Base-by-base conservation (phyloP, 495 filamentous ascomycete species). In the Xylaria curta region DNA sequence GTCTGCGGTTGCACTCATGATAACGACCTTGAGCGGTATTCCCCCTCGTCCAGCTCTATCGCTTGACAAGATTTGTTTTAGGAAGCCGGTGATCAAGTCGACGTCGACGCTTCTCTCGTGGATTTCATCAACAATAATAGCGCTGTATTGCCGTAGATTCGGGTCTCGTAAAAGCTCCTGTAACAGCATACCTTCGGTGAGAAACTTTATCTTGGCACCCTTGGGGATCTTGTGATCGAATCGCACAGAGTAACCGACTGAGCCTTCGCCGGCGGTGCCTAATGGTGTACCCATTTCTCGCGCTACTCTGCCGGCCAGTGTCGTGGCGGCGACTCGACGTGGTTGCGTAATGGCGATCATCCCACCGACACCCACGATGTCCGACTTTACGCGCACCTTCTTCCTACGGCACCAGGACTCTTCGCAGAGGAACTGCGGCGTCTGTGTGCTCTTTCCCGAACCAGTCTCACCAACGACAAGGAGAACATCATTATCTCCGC, bases 61-160 rank as follows among this genome's bases (percentile, higher is more conserved):
- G 5, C 89, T 88, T 38, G 82, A 81, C 1, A 93, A 78, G 38
- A 97, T 84, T 70, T 91, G 91, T 76, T 91, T 93, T 72, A 98
- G 80, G 74, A 99, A 98, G 0, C 97, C 97, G 62, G 93, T 84
- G 0, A 97, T 83, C 61, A 98, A 81, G 84, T 99, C 97, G 19
- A 97, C 95, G 76, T 97, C 97, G n/a, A 97, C 89, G 68, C 95
- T 97, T 68, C 97, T 87, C 81, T 99, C 97, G 82, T 99, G 97
- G 3, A 98, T 94, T 77, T 99, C 97, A 82, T 99, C 97, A 12
- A 99, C 93, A 61, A 98, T 86, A 3, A 99, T 87, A 1, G 91
- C 93, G 72, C 93, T 95, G 78, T 99, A 99, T 75, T 92, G 88
- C 38, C 85, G 88, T 74, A 99, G 82, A 79, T 89, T 85, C 2